Evolutionary conservation across 768 basidiomycete species (phyloP), one percentile per base, ranked within the genome.

Genomic region (Boletus rufocinnamomeus): DNA sequence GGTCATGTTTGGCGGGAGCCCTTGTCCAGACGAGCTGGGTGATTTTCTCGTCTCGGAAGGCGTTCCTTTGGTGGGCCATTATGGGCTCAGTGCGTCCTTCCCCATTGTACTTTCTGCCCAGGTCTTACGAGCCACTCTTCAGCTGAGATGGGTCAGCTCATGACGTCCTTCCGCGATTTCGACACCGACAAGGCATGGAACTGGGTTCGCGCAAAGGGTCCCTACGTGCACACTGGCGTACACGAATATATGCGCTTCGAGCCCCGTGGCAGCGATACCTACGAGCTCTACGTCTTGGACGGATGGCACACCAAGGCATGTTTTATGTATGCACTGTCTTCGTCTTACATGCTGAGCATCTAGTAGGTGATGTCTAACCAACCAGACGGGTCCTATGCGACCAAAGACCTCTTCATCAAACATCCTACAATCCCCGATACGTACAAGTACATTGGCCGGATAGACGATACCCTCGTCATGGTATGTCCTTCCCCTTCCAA

Each of bases 181-280:
- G 68, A 67, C 6, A 72, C 62, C 5, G 83, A 85, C 72, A 84
- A 83, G 66, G 78, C 59, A 13, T 86, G 84, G 84, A 82, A 81
- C 62, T 85, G 80, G 78, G 65, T 80, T 44, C 76, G 79, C 28
- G 61, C 70, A n/a, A 71, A 69, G 32, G 66, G 69, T 2, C 66
- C 70, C 0, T 21, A 66, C 45, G 21, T 66, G 7, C 55, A 57
- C 10, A 59, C 66, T 1, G 54, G 58, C 1, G 44, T 70, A 44
- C 54, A 62, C 16, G 56, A 70, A 23, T 84, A 77, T 66, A 54
- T 82, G 50, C 72, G 72, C 51, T 76, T 82, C 56, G 81, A 80
- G 59, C 70, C 74, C 3, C 74, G 72, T 30, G 80, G 77, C 0
- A 66, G 68, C 2, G 75, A 74, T 35, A 76, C 74, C 0, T 81